These are phyloP conservation scores for Pseudomonodictys pantanalensis DNA, from an alignment of 495 filamentous ascomycete species.

Conservation along the genomic window DNA sequence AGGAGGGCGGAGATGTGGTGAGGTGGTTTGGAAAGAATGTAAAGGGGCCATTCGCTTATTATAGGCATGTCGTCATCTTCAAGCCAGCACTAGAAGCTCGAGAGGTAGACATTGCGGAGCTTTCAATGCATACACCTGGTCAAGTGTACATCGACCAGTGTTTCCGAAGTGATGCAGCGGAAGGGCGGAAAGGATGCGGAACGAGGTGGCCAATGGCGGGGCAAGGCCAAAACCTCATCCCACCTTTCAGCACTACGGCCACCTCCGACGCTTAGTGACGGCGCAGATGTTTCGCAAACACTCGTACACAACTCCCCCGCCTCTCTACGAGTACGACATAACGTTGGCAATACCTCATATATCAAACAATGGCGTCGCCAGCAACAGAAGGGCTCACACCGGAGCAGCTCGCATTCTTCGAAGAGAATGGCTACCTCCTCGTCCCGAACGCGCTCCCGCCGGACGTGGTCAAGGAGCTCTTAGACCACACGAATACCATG, in stretches of 20 bases:
- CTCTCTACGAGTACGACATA: not conserved
- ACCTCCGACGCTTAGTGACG: constrained; percentile 1
- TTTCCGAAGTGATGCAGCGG: no score
- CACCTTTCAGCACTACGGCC: not conserved
- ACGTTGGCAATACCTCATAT: not conserved
- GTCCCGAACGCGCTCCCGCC: constrained; percentile 72
- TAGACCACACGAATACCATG: constrained; percentile 68
- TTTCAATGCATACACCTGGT: no score
- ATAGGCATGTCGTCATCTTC: no score
- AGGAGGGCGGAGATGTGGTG: no score
- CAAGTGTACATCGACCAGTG: no score
- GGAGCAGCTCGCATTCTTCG: constrained; percentile 68
- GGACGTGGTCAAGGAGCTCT: constrained; percentile 61
- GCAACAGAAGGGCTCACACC: constrained; percentile 57
- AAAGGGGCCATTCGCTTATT: no score
- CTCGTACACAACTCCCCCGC: not conserved
- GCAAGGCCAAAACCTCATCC: not conserved
- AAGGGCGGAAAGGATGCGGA: not conserved
- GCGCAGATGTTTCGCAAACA: not conserved
- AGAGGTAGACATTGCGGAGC: no score
- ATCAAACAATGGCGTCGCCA: not conserved
- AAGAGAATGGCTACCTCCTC: constrained; percentile 83
- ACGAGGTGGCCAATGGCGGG: constrained; percentile 14
- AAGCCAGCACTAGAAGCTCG: no score
- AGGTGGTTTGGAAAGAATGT: no score